Base-by-base conservation (phyloP, 2,329 filamentous ascomycete species). In the Alternaria longipes region DNA sequence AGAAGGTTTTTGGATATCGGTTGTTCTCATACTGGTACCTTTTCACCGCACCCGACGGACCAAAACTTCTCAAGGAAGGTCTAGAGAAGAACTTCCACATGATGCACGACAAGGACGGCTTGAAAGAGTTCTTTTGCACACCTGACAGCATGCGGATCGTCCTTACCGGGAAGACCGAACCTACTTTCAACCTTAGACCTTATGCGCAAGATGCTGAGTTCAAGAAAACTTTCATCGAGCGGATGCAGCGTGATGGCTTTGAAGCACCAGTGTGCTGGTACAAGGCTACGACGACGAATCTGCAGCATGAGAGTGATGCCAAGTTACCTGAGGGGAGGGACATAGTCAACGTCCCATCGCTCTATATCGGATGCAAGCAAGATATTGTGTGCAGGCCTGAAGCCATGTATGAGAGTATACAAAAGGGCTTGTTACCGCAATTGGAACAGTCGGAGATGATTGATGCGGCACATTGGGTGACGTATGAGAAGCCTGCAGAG, bases 11-110 rank as follows among this genome's bases (percentile, higher is more conserved):
- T 24, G 84, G 83, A 11, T 75, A 77, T 45, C 72, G 77, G 3
- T 30, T 72, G 2, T 79, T 74, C 42, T 71, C 75, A 22, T 86
- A 85, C 74, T 85, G 82, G 82, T 67, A 82, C 52, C 77, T 85
- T 30, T 81, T 84, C 66, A 74, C 73, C 1, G 72, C 79, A 1
- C 68, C 76, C 0, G 81, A 84, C 38, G 80, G 77, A 2, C 65
- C 76, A 1, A 66, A 67, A 1, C 42, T 84, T n/a, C 68, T 85
- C 30, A 70, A 75, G 7, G 59, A 65, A 28, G 77, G 83, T 55
- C 60, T 80, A 0, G 81, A 82, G 28, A 77, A 76, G 16, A 53
- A 79, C 5, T 83, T 77, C 62, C 56, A 70, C 28, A 72, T 65
- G 3, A 60, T 76, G 38, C 79, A 82, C 59, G 74, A 75, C 12